Evolutionary conservation across 768 basidiomycete species (phyloP), one percentile per base, ranked within the genome.

Genomic region (Scleroderma bovista): DNA sequence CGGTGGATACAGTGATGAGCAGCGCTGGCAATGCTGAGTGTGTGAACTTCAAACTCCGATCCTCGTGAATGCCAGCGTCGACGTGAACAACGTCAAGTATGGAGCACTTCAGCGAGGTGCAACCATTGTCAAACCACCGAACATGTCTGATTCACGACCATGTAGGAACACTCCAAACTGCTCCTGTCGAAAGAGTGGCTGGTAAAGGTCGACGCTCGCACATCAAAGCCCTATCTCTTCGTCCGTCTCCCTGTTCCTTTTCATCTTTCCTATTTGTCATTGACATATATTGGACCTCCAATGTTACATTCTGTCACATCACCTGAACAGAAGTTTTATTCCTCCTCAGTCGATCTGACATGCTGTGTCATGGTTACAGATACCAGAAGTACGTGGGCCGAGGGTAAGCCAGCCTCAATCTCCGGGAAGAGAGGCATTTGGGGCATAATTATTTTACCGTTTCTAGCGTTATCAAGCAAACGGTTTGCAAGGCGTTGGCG

Each of bases 131-230:
- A 45, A 36, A 44, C 41, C 33, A 31, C 33, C 6, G 17, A 17
- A 40, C 44, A 22, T 38, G 39, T 40, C 16, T 43, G 49, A 49
- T 15, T 23, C 29, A n/a, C 36, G 24, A 23, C 13, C 32, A 31
- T 23, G 31, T 26, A 88, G 86, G 78, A 80, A 43, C 73, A 80
- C 48, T 69, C 75, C 31, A 80, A 79, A 47, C 61, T 65, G 31
- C 73, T 89, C 29, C 68, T 85, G 24, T 69, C 69, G 49, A 85
- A 81, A 62, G 86, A 88, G 64, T 90, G 88, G 88, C 72, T 89
- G 12, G 79, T 78, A 29, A 88, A 84, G 63, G 69, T 76, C 45
- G 82, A 88, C 60, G 69, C 71, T 33, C 70, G 70, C 40, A 76
- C 70, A 15, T 81, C 85, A 1, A 79, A 72, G 2, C 81, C 86